Percentiles rank a stretch among this genome's conserved stretches.
These are phyloP conservation scores for Fusarium graminum DNA, from an alignment of 2,329 filamentous ascomycete species.

Conservation along the genomic window DNA sequence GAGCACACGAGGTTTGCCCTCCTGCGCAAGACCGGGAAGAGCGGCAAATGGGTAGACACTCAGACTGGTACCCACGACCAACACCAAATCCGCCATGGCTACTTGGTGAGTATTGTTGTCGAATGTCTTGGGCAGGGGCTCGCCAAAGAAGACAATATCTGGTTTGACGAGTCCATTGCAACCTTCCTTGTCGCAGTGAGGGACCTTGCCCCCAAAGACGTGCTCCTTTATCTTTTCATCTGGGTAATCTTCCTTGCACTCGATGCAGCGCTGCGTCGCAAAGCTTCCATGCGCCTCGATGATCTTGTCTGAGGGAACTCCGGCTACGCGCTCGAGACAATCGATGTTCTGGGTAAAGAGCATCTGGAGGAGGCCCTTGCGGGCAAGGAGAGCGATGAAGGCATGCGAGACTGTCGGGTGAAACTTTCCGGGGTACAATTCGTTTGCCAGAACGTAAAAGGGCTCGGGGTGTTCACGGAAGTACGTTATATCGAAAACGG, in stretches of 20 bases:
- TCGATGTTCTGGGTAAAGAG: conserved; percentile 99
- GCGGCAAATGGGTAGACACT: conserved; percentile 90
- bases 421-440: conserved; percentile 92
- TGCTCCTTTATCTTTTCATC: conserved; percentile 79
- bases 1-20: conserved; percentile 79
- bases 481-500: conserved; percentile 92
- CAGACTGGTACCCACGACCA: conserved; percentile 91
- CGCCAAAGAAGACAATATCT: conserved; percentile 95
- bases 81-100: conserved; percentile 77
- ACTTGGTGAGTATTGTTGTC: conserved; percentile 60
- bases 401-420: conserved; percentile 89
- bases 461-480: conserved; percentile 87
- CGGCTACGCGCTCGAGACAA: conserved; percentile 88
- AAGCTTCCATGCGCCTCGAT: conserved; percentile 97
- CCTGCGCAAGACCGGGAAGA: conserved; percentile 74
- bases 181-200: conserved; percentile 70
- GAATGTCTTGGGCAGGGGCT: conserved; percentile 65
- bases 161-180: conserved; percentile 90
- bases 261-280: conserved; percentile 89
- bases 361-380: conserved; percentile 83
- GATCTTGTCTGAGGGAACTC: conserved; percentile 83
- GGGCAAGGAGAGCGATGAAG: conserved; percentile 85
- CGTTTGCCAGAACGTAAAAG: conserved; percentile 92
- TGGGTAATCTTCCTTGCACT: conserved; percentile 81
- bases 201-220: conserved; percentile 76